phyloP scores from a whole-genome alignment of 2,329 filamentous ascomycete species.

The Cercospora beticola region DNA sequence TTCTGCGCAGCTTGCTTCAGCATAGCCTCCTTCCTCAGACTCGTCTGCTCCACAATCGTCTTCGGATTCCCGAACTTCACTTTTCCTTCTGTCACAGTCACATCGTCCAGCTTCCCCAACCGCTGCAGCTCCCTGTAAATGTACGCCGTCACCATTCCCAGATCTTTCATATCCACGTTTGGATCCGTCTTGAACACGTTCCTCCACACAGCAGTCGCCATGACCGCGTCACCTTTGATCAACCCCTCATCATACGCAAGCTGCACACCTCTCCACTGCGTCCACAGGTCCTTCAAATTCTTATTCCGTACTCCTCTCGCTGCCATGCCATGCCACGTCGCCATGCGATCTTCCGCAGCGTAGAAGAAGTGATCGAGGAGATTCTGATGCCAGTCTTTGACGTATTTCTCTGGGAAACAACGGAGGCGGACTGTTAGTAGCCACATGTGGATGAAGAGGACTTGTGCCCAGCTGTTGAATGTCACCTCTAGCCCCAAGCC shows the following conservation, averaged over 20 bases:
- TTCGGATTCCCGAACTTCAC: conserved; percentile 53
- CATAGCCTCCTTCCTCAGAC: conserved; percentile 27
- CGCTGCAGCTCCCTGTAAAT: conserved; percentile 58
- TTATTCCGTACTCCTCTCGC: conserved; percentile 57
- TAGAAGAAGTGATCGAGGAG: conserved; percentile 95
- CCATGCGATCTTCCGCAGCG: conserved; percentile 81
- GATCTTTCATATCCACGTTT: conserved; percentile 59
- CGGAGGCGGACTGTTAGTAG: conserved; percentile 80
- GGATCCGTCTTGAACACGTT: conserved; percentile 80
- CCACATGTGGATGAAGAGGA: conserved; percentile 96
- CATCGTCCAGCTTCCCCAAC: conserved; percentile 56
- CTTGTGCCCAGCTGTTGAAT: conserved; percentile 93
- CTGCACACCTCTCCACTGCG: conserved; percentile 86
- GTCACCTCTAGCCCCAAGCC: conserved; percentile 73
- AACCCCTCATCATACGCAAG: conserved; percentile 83
- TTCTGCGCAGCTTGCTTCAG: conserved; percentile 17
- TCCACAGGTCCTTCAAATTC: conserved; percentile 80
- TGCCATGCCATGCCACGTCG: conserved; percentile 69
- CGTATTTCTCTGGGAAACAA: conserved; percentile 67
- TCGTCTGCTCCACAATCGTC: conserved; percentile 40
- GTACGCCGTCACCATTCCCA: conserved; percentile 64
- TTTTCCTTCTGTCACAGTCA: conserved; percentile 48
- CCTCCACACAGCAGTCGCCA: conserved; percentile 84
- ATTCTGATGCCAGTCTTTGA: conserved; percentile 80
- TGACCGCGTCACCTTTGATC: conserved; percentile 70